phyloP scores from a whole-genome alignment of 352 stramenopile species.

The Pythium chondricola region DNA sequence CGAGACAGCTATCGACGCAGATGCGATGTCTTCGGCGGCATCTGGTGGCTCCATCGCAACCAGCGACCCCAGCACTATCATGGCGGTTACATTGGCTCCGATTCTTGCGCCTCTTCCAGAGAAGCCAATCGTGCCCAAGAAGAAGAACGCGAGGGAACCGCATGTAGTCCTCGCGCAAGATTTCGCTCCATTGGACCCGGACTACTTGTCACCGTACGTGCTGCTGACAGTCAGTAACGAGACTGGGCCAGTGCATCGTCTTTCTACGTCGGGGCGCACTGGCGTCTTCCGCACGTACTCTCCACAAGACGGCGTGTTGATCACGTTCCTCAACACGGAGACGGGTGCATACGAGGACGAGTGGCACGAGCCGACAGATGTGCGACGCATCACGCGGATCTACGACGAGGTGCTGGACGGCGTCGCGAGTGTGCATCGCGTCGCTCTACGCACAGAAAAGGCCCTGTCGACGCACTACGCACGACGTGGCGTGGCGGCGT shows the following conservation, averaged over 20 bases:
- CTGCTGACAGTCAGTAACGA: conserved; percentile 75
- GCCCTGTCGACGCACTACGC: conserved; percentile 82
- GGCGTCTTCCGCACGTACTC: conserved; percentile 59
- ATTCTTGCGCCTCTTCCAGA: conserved; percentile 47
- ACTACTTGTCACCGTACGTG: conserved; percentile 67
- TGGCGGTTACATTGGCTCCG: conserved; percentile 70
- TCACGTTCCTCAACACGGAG: conserved; percentile 83
- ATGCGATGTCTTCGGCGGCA: not conserved
- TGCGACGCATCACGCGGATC: conserved; percentile 71
- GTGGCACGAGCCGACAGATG: conserved; percentile 65
- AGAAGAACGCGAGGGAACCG: conserved; percentile 2
- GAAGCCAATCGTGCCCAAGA: conserved; percentile 14
- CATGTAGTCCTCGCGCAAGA: no score
- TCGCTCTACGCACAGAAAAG: conserved; percentile 72
- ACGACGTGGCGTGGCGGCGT: conserved; percentile 38
- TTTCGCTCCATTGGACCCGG: conserved; percentile 60
- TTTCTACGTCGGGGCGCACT: conserved; percentile 58
- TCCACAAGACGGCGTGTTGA: conserved; percentile 55
- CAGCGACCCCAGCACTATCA: conserved; percentile 54
- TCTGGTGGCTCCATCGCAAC: conserved; percentile 10
- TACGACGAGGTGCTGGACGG: conserved; percentile 70
- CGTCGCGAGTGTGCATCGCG: conserved; percentile 67
- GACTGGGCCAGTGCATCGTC: conserved; percentile 58
- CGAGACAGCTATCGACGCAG: conserved; percentile 6
- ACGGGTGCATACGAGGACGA: conserved; percentile 83